Evolutionary conservation across 192 early-diverging fungal species (phyloP), one percentile per base, ranked within the genome.

Genomic region (Coemansia aciculifera): DNA sequence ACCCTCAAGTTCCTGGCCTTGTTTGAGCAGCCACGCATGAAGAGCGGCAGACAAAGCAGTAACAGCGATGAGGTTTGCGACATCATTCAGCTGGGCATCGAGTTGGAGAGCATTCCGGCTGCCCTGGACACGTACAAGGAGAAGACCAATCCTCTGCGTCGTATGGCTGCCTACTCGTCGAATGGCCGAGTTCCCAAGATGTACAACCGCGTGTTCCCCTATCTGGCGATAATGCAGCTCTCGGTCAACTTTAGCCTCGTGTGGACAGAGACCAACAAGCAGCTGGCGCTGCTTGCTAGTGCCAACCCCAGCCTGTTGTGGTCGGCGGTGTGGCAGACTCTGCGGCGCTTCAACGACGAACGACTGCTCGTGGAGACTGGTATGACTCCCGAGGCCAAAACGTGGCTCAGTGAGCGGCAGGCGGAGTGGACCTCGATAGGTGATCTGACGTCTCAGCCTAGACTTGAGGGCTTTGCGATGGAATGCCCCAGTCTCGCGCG

Each of bases 211-310:
- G 83, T 90, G 23, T 83, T 89, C 59, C 87, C 87, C 44, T 84
- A 89, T 32, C 73, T 88, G 63, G 75, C 97, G 59, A 15, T 74
- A 23, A 87, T 87, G 17, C 78, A 92, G 40, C 85, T 95, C 37
- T 89, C 90, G 12, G 86, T 92, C 40, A 94, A 94, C 71, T 92
- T 98, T 54, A 88, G 87, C 31, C 88, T 91, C 6, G 67, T 98
- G 17, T 97, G 94, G 93, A 71, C 90, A 9, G 92, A 95, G 65
- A 89, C 86, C 13, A 88, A 83, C 17, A 84, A 83, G 43, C 73
- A 86, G 32, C 69, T 94, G 48, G 74, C 75, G 7, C 77, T 80
- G 31, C 73, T 89, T 23, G 81, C 90, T 1, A 75, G 76, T 19
- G 62, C 84, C 19, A 63, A 89, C 51, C 74, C 83, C 4, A 78